A percentile compares a stretch with the other conserved stretches of the same genome.
Conservation (phyloP, 768 basidiomycete species). For the Amylocystis lapponica region DNA sequence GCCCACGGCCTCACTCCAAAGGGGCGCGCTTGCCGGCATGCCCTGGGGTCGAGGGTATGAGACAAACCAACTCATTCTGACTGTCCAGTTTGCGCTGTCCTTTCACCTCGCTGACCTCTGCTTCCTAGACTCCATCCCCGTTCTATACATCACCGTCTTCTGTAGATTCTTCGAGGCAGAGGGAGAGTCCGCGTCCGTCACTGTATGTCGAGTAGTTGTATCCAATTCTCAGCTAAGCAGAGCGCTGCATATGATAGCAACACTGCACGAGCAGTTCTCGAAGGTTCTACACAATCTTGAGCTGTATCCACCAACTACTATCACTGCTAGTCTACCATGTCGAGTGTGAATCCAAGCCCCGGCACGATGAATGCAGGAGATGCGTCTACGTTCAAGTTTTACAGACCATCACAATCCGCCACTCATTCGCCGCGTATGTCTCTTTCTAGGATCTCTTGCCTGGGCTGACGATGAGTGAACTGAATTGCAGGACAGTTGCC, state of each 20-base stretch:
- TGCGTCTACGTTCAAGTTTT: conserved; percentile 13
- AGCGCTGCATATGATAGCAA: no score
- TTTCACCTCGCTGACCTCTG: background rate
- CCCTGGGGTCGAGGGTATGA: conserved; percentile 67
- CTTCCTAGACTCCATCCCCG: no score
- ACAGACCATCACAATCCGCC: conserved; percentile 14
- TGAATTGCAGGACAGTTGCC: conserved; percentile 43
- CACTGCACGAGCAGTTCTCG: no score
- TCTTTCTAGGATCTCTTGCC: background rate
- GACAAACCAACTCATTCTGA: conserved; percentile 57
- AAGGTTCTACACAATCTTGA: no score
- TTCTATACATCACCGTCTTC: no score
- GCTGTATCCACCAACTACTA: no score
- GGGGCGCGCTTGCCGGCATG: conserved; percentile 67
- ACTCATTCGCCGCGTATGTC: conserved; percentile 10
- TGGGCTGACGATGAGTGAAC: background rate
- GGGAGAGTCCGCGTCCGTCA: no score
- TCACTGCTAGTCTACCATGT: no score
- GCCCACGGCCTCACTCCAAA: conserved; percentile 55
- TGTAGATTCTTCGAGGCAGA: no score
- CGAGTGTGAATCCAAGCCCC: no score
- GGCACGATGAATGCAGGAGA: background rate
- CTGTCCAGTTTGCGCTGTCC: conserved; percentile 1
- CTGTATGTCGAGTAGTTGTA: no score
- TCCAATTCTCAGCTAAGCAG: no score